Base-by-base conservation (phyloP, 345 rosid genomes). In the Eucalyptus regnans region DNA sequence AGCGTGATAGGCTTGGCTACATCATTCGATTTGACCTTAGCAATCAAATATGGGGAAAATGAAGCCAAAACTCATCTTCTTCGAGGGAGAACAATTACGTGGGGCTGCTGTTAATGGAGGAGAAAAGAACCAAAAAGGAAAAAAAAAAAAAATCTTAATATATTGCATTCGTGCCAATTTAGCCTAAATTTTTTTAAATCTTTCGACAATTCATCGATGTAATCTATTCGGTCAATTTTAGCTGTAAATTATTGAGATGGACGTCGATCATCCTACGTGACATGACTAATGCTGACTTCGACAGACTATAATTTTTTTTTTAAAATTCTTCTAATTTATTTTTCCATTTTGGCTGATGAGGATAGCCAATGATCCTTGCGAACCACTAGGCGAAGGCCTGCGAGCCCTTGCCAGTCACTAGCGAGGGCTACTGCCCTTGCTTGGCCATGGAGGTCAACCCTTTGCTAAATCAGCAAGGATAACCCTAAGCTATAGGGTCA, bases 241-340 rank as follows among this genome's bases (percentile, higher is more conserved):
- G 0, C 0, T 18, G 1, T 52, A 52, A 0, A 52, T 52, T 20
- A 0, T 52, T 52, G 0, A 52, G 0, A 20, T 52, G 0, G 0
- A 52, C 2, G 0, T 52, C 0, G 0, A 20, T 52, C 0, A 52
- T 52, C 25, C 0, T 52, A 52, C 0, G 0, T 17, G 22, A 51
- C 2, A 7, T 51, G 4, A 52, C 0, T 18, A 52, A 52, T 52
- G 0, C 0, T 18, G 3, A 52, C 5, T 52, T 52, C 1, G 5
- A 17, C 22, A 52, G 7, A 17, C 7, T 16, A 3, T 51, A 7
- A 51, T 51, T 51, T 50, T 49, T 49, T 49, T 49, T 49, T 49
- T 49, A 5, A 52, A 52, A 18, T 18, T 52, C 23, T 52, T 52
- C 56, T 3, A 0, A 7, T 52, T 52, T 52, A 0, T 52, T 52